These are phyloP conservation scores for Trametes pubescens DNA, from an alignment of 1,284 basidiomycete species.

Conservation along the genomic window DNA sequence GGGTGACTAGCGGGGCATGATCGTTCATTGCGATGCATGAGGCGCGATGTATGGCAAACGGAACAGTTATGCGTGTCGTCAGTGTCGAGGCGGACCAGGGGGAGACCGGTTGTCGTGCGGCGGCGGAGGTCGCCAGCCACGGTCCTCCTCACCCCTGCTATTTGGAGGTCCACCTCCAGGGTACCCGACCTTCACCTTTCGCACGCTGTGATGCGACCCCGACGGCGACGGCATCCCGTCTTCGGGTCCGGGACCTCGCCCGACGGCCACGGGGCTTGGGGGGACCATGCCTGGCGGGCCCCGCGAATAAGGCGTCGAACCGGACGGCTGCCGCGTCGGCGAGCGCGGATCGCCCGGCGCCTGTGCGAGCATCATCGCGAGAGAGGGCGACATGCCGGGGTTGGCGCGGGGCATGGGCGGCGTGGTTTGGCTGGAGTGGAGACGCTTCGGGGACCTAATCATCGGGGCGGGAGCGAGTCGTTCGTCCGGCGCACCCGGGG, in stretches of 20 bases:
- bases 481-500: slow-evolving; percentile 35
- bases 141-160: slow-evolving; percentile 24
- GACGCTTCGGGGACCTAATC: slow-evolving; percentile 34
- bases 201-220: slow-evolving; percentile 15
- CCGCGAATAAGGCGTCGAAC: slow-evolving; percentile 21
- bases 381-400: slow-evolving; percentile 42
- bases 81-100: slow-evolving; percentile 28
- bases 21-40: neutral
- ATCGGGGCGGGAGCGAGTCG: slow-evolving; percentile 34
- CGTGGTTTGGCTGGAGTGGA: slow-evolving; percentile 36
- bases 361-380: slow-evolving; percentile 46
- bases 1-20: neutral
- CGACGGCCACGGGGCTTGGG: slow-evolving; percentile 24
- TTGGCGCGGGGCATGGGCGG: slow-evolving; percentile 28
- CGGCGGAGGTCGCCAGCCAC: slow-evolving; percentile 17
- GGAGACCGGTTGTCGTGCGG: slow-evolving; percentile 25
- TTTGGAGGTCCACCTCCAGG: slow-evolving; percentile 14
- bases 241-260: slow-evolving; percentile 14
- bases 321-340: slow-evolving; percentile 34
- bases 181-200: slow-evolving; percentile 27
- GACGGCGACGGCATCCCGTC: slow-evolving; percentile 22
- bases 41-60: neutral
- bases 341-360: slow-evolving; percentile 36
- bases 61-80: neutral
- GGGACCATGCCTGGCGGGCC: slow-evolving; percentile 25